phyloP scores from a whole-genome alignment of 2,329 filamentous ascomycete genomes.

The Calonectria crousiana region DNA sequence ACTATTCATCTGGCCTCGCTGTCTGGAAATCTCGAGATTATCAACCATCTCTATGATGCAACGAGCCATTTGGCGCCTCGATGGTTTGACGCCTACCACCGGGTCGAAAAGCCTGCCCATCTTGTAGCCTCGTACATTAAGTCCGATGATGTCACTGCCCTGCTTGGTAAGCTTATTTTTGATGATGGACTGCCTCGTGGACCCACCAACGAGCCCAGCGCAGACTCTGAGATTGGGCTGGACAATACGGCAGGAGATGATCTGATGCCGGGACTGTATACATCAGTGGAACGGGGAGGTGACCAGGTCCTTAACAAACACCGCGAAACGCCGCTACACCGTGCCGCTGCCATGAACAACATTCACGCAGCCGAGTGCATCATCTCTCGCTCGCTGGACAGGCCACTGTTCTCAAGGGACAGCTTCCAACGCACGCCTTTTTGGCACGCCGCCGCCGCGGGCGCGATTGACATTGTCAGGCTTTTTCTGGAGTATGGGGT shows the following conservation, averaged over 20 bases:
- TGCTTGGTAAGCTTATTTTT: background rate
- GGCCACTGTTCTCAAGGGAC: background rate
- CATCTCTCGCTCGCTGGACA: background rate
- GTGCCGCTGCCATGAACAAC: constrained; percentile 5
- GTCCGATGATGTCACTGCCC: background rate
- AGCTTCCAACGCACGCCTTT: background rate
- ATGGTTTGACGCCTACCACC: background rate
- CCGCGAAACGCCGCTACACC: background rate
- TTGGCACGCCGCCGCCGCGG: background rate
- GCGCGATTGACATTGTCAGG: background rate
- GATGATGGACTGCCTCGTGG: background rate
- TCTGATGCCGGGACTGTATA: no score
- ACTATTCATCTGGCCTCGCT: background rate
- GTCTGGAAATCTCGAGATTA: background rate
- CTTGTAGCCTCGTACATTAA: background rate
- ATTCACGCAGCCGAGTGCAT: background rate
- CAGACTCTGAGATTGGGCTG: background rate
- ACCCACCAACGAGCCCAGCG: background rate
- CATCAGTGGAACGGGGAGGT: background rate
- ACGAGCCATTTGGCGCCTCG: background rate
- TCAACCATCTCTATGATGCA: background rate
- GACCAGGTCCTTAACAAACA: background rate
- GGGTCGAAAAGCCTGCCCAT: background rate
- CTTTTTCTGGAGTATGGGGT: background rate
- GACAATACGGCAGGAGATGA: background rate